phyloP scores from a whole-genome alignment of 108 stramenopile species.

The Pinguiococcus pyrenoidosus region DNA sequence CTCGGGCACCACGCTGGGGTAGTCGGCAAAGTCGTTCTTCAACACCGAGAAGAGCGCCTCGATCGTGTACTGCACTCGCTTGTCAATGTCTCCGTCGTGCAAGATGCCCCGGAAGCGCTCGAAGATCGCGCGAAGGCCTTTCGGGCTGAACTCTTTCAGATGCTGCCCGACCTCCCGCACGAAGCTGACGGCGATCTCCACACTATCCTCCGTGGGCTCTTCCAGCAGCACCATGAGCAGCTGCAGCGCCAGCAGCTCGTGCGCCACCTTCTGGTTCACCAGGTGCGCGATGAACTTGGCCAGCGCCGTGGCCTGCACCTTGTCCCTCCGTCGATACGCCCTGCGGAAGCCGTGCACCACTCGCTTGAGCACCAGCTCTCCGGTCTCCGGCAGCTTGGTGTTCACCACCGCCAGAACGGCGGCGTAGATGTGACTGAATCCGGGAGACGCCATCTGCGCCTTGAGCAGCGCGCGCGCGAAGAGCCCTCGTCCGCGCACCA shows the following conservation, averaged over 20 bases:
- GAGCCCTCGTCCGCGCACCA: constrained; percentile 81
- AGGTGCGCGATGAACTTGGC: constrained; percentile 83
- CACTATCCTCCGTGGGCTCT: constrained; percentile 85
- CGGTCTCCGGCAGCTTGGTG: constrained; percentile 89
- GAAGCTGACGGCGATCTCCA: constrained; percentile 86
- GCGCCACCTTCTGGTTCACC: constrained; percentile 87
- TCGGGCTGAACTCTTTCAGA: constrained; percentile 64
- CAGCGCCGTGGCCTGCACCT: constrained; percentile 61
- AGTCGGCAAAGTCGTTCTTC: constrained; percentile 64
- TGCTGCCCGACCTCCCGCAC: constrained; percentile 68
- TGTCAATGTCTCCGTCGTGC: constrained; percentile 67
- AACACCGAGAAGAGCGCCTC: constrained; percentile 69
- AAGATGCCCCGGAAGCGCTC: constrained; percentile 84
- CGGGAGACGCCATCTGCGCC: constrained; percentile 74
- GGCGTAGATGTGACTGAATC: constrained; percentile 63
- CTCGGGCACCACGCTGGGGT: constrained; percentile 59
- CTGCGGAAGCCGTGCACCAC: constrained; percentile 70
- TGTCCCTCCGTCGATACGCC: constrained; percentile 71
- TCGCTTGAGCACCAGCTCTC: constrained; percentile 73
- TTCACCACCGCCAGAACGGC: constrained; percentile 84
- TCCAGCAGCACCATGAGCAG: constrained; percentile 81
- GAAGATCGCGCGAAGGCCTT: constrained; percentile 84
- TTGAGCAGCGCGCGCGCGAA: constrained; percentile 64
- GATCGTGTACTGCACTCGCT: constrained; percentile 82
- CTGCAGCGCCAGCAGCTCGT: constrained; percentile 88